Evolutionary conservation across 495 filamentous ascomycete genomes (phyloP), one percentile per base, ranked within the genome.

Genomic region (Tetracladium marchalianum): DNA sequence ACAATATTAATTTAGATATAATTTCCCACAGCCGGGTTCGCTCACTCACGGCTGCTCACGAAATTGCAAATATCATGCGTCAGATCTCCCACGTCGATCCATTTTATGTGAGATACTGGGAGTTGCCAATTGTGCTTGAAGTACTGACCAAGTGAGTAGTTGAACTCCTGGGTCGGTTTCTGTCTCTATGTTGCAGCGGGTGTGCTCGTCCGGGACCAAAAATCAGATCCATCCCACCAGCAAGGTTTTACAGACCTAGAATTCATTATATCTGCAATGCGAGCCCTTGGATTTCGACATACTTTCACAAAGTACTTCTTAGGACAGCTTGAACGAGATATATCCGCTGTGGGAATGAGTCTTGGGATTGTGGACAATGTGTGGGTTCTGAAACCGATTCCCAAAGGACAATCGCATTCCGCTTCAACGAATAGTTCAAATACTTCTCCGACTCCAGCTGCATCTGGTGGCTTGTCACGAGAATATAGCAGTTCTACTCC

Each of bases 91-190:
- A 96, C 61, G 66, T 93, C 35, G 90, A 98, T 57, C 62, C 94
- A 40, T 74, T 80, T 19, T 66, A 72, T 43, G 92, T 96, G 78
- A 67, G 86, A 72, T 12, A n/a, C 10, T 44, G 1, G 12, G 11
- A n/a, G 10, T 13, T 18, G 19, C 12, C 18, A 16, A 8, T 27
- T 22, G 40, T 41, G 10, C 43, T 31, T 19, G 36, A 41, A 27
- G 43, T 15, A 32, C 31, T 43, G 19, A 40, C 17, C 36, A 22
- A 19, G 19, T 11, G 32, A 37, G 11, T 56, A 97, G 92, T 84
- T 95, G 80, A 95, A 95, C 53, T 87, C 89, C 0, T 96, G 94
- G 61, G 82, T 92, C 54, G 84, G 89, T 1, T 98, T 97, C 64
- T 95, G 89, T 56, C 72, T 98, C 35, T 98, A 95, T 60, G 86